These are phyloP conservation scores for Pseudodiploospora longispora DNA, from an alignment of 2,329 filamentous ascomycete species.

Conservation along the genomic window DNA sequence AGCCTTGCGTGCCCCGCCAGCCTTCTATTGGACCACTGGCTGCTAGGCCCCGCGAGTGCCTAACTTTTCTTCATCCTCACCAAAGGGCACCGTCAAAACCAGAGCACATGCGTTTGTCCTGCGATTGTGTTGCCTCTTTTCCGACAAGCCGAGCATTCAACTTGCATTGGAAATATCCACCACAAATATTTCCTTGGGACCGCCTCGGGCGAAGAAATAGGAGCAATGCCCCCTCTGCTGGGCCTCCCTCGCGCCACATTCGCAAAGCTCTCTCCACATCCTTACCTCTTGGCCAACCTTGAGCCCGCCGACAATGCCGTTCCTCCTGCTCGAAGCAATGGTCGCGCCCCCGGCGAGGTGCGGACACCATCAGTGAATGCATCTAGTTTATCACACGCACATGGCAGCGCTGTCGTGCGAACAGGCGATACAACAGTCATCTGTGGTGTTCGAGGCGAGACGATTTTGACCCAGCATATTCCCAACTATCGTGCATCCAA, in stretches of 20 bases:
- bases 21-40: conserved; percentile 2
- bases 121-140: background rate
- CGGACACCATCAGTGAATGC: conserved; percentile 71
- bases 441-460: conserved; percentile 82
- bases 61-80: conserved; percentile 15
- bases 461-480: conserved; percentile 67
- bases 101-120: background rate
- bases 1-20: conserved; percentile 5
- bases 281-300: conserved; percentile 85
- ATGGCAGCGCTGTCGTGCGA: conserved; percentile 83
- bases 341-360: conserved; percentile 61
- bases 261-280: conserved; percentile 80
- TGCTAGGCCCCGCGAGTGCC: conserved; percentile 5
- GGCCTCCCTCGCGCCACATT: conserved; percentile 61
- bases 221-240: conserved; percentile 21
- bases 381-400: conserved; percentile 77
- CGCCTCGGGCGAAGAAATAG: too few relatives aligned
- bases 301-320: conserved; percentile 44
- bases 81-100: background rate
- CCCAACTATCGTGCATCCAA: conserved; percentile 50
- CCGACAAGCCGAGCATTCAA: too few relatives aligned
- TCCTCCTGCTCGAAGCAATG: conserved; percentile 66
- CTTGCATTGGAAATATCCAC: too few relatives aligned
- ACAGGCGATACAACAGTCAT: conserved; percentile 90
- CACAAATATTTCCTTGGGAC: too few relatives aligned